phyloP scores from a whole-genome alignment of 108 stramenopile species.

The Cyclostephanos invisitatus region DNA sequence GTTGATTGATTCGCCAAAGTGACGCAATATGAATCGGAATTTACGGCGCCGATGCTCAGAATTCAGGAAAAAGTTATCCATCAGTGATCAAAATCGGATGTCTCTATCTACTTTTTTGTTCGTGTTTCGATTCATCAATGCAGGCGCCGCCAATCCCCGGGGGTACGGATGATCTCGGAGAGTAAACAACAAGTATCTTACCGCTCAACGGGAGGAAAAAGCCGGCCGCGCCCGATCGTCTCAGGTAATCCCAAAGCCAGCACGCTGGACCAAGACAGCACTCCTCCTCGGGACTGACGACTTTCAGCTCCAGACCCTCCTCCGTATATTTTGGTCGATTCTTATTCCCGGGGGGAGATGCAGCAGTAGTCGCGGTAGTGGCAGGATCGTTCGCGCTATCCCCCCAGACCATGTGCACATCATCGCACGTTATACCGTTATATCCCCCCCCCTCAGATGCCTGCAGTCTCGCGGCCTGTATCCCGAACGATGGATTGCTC shows the following conservation, averaged over 20 bases:
- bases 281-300: slow-evolving; percentile 91
- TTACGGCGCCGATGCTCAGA: slow-evolving; percentile 33
- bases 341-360: not conserved
- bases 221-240: slow-evolving; percentile 91
- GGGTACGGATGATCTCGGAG: too few species aligned
- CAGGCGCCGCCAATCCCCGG: slow-evolving; percentile 12
- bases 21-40: not conserved
- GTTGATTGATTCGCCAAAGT: not conserved
- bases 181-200: slow-evolving; percentile 22
- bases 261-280: slow-evolving; percentile 97
- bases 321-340: slow-evolving; percentile 25
- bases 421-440: slow-evolving; percentile 25
- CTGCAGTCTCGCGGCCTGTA: slow-evolving; percentile 74
- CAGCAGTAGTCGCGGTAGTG: slow-evolving; percentile 1
- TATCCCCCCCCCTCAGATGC: slow-evolving; percentile 27
- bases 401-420: slow-evolving; percentile 28
- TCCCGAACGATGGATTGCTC: slow-evolving; percentile 78
- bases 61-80: slow-evolving; percentile 19
- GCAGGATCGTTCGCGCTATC: not conserved
- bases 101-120: slow-evolving; percentile 53
- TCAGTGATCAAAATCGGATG: slow-evolving; percentile 47
- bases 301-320: slow-evolving; percentile 27
- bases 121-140: slow-evolving; percentile 38
- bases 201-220: slow-evolving; percentile 94
- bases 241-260: slow-evolving; percentile 99